Evolutionary conservation across 2,329 filamentous ascomycete species (phyloP).

Genomic region (Ceratocystis smalleyi): DNA sequence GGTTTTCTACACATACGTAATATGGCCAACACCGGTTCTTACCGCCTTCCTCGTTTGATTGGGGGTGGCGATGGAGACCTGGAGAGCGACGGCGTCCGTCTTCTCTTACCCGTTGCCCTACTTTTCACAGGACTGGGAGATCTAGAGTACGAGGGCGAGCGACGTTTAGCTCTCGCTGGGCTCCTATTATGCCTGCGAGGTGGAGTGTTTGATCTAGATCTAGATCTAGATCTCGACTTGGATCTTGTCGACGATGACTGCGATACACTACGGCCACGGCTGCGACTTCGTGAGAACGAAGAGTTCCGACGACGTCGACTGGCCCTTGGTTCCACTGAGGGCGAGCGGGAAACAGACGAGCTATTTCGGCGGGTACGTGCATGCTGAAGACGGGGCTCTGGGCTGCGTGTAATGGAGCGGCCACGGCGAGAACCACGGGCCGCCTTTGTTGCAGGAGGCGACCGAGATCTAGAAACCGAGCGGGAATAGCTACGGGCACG

Average conservation of each 20-base stretch:
- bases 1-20: too few species aligned
- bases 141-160: constrained; percentile 5
- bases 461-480: constrained; percentile 15
- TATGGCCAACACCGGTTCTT: background rate
- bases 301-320: background rate
- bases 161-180: background rate
- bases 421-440: constrained; percentile 22
- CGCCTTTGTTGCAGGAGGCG: constrained; percentile 18
- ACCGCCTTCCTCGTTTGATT: constrained; percentile 17
- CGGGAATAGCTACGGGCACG: constrained; percentile 12
- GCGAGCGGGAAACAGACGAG: constrained; percentile 9
- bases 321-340: constrained; percentile 14
- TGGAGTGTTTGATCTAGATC: constrained; percentile 19
- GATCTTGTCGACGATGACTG: constrained; percentile 14
- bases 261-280: constrained; percentile 11
- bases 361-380: constrained; percentile 14
- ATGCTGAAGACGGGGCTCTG: constrained; percentile 16
- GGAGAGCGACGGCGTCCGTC: constrained; percentile 15
- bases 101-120: constrained; percentile 5
- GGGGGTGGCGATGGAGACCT: constrained; percentile 17
- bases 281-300: constrained; percentile 17
- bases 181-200: constrained; percentile 12
- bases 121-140: constrained; percentile 10
- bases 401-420: constrained; percentile 23
- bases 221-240: background rate